Conservation (phyloP, 257 asterid genomes). For the Solanum pinnatisectum region DNA sequence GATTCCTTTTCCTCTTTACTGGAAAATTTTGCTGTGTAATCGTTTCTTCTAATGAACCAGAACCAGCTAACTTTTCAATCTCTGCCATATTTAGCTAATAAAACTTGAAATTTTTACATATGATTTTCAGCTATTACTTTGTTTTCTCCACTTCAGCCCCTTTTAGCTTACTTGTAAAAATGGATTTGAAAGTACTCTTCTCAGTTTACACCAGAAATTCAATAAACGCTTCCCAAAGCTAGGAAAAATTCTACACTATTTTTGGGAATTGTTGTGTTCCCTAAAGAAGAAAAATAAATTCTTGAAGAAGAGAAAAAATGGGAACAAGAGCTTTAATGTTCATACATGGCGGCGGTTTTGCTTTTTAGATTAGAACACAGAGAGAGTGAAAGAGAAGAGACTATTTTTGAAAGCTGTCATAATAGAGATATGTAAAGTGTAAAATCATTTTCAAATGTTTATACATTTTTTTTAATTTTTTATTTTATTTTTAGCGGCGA, state of each 20-base stretch:
- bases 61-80: constrained; percentile 18
- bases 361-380: neutral
- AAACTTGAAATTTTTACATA: neutral
- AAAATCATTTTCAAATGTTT: constrained; percentile 11
- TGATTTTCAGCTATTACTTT: neutral
- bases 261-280: neutral
- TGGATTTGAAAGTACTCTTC: neutral
- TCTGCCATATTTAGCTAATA: constrained; percentile 20
- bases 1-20: constrained; percentile 63
- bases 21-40: constrained; percentile 14
- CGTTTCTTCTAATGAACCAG: constrained; percentile 18
- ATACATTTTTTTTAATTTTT: neutral
- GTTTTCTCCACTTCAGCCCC: neutral
- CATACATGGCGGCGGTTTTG: constrained; percentile 12
- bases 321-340: constrained; percentile 22
- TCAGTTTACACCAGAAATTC: neutral
- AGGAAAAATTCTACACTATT: neutral
- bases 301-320: constrained; percentile 15
- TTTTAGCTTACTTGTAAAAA: neutral
- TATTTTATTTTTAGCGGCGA: no score
- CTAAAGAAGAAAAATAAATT: neutral
- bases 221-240: neutral
- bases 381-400: neutral
- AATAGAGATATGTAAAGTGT: neutral
- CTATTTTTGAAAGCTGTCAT: constrained; percentile 9